Conservation (phyloP, 2,329 filamentous ascomycete genomes). For the Cladophialophora yegresii region DNA sequence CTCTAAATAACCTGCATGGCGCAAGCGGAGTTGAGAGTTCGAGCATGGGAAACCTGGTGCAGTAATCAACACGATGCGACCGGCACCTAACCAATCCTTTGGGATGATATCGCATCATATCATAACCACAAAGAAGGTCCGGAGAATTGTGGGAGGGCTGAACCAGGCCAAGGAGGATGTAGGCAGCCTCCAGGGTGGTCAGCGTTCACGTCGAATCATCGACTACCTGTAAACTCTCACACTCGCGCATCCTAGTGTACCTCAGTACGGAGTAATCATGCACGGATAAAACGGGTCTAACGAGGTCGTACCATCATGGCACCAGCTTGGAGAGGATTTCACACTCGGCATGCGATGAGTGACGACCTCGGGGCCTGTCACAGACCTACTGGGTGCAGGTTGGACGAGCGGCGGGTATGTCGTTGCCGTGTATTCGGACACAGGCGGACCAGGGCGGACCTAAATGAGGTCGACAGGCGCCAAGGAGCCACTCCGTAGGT, state of each 20-base stretch:
- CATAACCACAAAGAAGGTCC: background rate
- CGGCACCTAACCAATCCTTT: background rate
- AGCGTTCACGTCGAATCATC: background rate
- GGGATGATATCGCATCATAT: constrained; percentile 3
- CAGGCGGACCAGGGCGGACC: too few relatives aligned
- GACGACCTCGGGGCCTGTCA: background rate
- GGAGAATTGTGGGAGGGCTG: background rate
- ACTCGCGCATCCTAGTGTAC: too few relatives aligned
- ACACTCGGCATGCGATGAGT: background rate
- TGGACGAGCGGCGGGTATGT: background rate
- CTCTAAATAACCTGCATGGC: constrained; percentile 5
- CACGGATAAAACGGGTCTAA: background rate
- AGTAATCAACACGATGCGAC: constrained; percentile 4
- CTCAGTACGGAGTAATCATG: too few relatives aligned
- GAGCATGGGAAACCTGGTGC: constrained; percentile 5
- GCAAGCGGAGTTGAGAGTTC: constrained; percentile 6
- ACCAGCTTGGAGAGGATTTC: background rate
- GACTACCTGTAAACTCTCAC: too few relatives aligned
- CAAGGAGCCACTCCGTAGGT: background rate
- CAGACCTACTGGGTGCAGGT: background rate
- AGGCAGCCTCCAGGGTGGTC: background rate
- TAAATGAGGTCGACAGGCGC: background rate
- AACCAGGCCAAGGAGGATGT: background rate
- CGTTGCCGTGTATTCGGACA: background rate
- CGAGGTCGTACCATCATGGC: background rate